Conservation (phyloP, 495 filamentous ascomycete species). For the Hypomontagnella submonticulosa region DNA sequence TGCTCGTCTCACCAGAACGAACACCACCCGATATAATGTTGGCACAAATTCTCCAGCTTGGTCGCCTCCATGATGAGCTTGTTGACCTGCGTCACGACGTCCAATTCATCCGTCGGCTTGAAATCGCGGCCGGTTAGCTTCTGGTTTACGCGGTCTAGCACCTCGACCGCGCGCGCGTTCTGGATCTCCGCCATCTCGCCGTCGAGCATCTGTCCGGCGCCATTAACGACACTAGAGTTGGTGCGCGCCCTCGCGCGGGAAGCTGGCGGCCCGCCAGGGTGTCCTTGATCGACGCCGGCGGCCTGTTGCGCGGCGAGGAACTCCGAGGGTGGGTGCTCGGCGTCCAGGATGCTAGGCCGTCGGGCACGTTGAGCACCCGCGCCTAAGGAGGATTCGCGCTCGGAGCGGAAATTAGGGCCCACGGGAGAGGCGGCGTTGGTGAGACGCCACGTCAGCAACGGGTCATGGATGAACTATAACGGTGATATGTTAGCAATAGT, state of each 20-base stretch:
- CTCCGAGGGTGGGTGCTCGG: slow-evolving; percentile 64
- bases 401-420: slow-evolving; percentile 81
- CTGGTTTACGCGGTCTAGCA: slow-evolving; percentile 89
- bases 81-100: slow-evolving; percentile 89
- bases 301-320: slow-evolving; percentile 58
- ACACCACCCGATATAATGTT: slow-evolving; percentile 99
- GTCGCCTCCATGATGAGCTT: slow-evolving; percentile 94
- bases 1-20: slow-evolving; percentile 76
- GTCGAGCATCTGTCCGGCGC: slow-evolving; percentile 45
- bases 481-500: slow-evolving; percentile 39
- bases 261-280: slow-evolving; percentile 62
- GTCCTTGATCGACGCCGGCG: slow-evolving; percentile 49
- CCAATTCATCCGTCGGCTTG: slow-evolving; percentile 79
- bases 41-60: slow-evolving; percentile 95
- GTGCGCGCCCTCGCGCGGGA: slow-evolving; percentile 64
- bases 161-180: slow-evolving; percentile 92
- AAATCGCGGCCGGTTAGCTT: slow-evolving; percentile 85
- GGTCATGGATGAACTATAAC: slow-evolving; percentile 93
- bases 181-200: slow-evolving; percentile 76
- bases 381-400: slow-evolving; percentile 66
- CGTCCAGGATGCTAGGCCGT: slow-evolving; percentile 77
- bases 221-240: slow-evolving; percentile 60
- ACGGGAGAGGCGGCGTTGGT: slow-evolving; percentile 82
- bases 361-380: slow-evolving; percentile 58
- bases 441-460: slow-evolving; percentile 95